Percentiles rank a stretch among this genome's conserved stretches.
Conservation (phyloP, 352 stramenopile species). For the Thalassiosira mediterranea region DNA sequence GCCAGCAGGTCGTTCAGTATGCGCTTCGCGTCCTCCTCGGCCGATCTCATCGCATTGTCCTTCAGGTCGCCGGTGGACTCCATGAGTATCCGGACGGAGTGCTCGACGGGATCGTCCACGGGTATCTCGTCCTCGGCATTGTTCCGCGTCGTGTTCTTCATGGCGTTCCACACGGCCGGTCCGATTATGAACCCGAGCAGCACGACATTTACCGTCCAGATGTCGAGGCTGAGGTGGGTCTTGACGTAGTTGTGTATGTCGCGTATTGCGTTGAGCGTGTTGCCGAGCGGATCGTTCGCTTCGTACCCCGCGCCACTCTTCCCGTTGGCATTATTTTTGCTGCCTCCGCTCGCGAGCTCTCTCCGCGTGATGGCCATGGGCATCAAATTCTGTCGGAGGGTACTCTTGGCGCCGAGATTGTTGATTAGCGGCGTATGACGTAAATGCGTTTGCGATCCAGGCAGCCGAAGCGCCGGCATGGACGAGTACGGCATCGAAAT, state of each 20-base stretch:
- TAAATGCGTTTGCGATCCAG: too few relatives aligned
- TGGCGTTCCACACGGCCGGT: conserved; percentile 38
- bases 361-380: too few relatives aligned
- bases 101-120: conserved; percentile 51
- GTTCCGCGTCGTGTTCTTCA: conserved; percentile 26
- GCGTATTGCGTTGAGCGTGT: conserved; percentile 33
- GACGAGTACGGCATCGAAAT: too few relatives aligned
- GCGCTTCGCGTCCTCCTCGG: conserved; percentile 52
- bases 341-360: neutral
- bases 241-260: conserved; percentile 37
- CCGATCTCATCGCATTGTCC: conserved; percentile 28
- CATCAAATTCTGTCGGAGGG: too few relatives aligned
- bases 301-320: too few relatives aligned
- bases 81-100: conserved; percentile 55
- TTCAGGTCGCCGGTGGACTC: conserved; percentile 16
- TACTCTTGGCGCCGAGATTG: too few relatives aligned
- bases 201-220: conserved; percentile 49
- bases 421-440: too few relatives aligned
- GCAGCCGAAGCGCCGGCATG: too few relatives aligned
- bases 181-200: conserved; percentile 41
- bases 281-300: conserved; percentile 18
- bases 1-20: conserved; percentile 47
- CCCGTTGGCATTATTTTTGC: too few relatives aligned
- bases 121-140: conserved; percentile 51
- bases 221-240: conserved; percentile 44